A percentile compares a stretch with the other conserved stretches of the same genome.
Evolutionary conservation across 2,329 filamentous ascomycete species (phyloP).

Genomic region (Bipolaris gigantea): DNA sequence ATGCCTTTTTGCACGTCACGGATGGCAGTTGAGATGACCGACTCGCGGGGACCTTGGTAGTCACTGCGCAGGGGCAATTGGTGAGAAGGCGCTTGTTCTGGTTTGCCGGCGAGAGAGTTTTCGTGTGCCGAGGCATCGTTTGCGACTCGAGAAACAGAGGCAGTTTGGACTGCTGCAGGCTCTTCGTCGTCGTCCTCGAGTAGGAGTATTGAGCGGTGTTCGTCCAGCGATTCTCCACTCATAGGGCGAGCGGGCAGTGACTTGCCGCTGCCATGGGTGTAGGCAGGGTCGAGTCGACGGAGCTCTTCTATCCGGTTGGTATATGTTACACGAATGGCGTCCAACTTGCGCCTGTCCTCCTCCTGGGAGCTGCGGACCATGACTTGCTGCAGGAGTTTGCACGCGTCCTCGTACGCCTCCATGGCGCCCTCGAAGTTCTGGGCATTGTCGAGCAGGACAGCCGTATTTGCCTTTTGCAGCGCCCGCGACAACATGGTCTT

Average conservation of each 20-base stretch:
- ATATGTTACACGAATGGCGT: slow-evolving; percentile 91
- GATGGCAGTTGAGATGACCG: slow-evolving; percentile 47
- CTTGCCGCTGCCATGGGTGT: slow-evolving; percentile 62
- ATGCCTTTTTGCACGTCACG: slow-evolving; percentile 45
- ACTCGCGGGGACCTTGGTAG: slow-evolving; percentile 36
- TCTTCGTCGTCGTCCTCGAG: slow-evolving; percentile 42
- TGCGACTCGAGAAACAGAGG: slow-evolving; percentile 56
- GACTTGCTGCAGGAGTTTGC: slow-evolving; percentile 82
- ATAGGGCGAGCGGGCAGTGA: slow-evolving; percentile 72
- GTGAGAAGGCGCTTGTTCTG: slow-evolving; percentile 25
- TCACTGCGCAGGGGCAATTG: slow-evolving; percentile 42
- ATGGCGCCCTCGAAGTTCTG: slow-evolving; percentile 92
- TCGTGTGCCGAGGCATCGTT: slow-evolving; percentile 45
- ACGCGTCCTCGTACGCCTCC: slow-evolving; percentile 88
- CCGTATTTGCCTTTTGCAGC: slow-evolving; percentile 91
- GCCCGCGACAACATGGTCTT: slow-evolving; percentile 97
- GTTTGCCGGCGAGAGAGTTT: slow-evolving; percentile 19
- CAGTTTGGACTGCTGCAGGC: slow-evolving; percentile 54
- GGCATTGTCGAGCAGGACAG: slow-evolving; percentile 92
- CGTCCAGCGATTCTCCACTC: slow-evolving; percentile 59
- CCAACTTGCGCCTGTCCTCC: slow-evolving; percentile 86
- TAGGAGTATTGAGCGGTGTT: slow-evolving; percentile 43
- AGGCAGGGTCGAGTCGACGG: slow-evolving; percentile 66
- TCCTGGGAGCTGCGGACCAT: slow-evolving; percentile 80
- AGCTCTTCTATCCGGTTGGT: slow-evolving; percentile 87